A percentile compares a stretch with the other conserved stretches of the same genome.
These are phyloP conservation scores for Colletotrichum tropicicola DNA, from an alignment of 2,329 filamentous ascomycete genomes.

Conservation along the genomic window DNA sequence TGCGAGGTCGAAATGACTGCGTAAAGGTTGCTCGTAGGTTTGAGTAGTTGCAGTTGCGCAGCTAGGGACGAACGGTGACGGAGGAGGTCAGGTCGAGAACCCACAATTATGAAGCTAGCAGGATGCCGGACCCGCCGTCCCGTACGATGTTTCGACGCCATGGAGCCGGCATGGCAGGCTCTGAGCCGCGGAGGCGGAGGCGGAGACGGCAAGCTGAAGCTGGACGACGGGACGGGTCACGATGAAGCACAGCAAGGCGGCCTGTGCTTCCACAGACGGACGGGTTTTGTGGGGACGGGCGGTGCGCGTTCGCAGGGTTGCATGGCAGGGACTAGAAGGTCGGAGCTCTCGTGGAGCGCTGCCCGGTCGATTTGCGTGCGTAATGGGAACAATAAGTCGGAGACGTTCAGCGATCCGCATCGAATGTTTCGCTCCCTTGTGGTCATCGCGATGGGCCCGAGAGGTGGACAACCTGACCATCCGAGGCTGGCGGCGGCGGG, in stretches of 20 bases:
- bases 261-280: background rate
- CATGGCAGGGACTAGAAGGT: background rate
- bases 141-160: slow-evolving; percentile 11
- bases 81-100: background rate
- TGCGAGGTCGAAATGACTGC: background rate
- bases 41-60: background rate
- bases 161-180: background rate
- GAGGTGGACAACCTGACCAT: too few relatives aligned
- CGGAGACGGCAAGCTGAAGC: background rate
- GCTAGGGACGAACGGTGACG: background rate
- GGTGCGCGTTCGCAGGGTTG: background rate
- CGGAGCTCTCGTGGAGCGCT: background rate
- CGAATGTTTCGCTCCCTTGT: too few relatives aligned
- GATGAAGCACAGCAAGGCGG: background rate
- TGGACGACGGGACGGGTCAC: slow-evolving; percentile 1
- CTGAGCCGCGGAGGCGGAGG: background rate
- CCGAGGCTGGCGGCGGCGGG: too few relatives aligned
- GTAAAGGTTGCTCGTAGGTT: background rate
- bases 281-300: background rate
- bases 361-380: background rate
- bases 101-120: background rate
- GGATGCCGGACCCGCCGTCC: background rate
- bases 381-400: background rate
- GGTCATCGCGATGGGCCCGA: too few relatives aligned
- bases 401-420: too few relatives aligned